Percentiles rank a stretch among this genome's conserved stretches.
phyloP scores from a whole-genome alignment of 495 filamentous ascomycete species.

The Aspergillus conjunctus region DNA sequence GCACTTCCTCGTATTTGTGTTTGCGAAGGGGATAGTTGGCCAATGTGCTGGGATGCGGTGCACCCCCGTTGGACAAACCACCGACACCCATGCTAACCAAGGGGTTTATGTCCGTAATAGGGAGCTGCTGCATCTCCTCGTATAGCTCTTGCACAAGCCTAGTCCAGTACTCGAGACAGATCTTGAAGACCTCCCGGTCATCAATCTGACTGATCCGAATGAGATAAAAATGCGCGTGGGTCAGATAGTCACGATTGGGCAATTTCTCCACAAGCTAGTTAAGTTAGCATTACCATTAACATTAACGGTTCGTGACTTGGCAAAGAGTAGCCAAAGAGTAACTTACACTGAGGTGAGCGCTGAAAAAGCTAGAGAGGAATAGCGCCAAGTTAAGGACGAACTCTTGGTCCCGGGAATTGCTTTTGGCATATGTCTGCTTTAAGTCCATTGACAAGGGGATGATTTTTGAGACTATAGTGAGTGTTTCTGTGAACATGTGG shows the following conservation, averaged over 20 bases:
- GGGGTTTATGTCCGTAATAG: constrained; percentile 87
- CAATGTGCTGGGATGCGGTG: constrained; percentile 78
- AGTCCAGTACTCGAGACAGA: constrained; percentile 98
- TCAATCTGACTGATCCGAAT: constrained; percentile 98
- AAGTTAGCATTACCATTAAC: neutral
- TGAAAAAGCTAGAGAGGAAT: constrained; percentile 95
- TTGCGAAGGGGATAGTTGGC: constrained; percentile 89
- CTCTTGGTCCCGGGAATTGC: constrained; percentile 92
- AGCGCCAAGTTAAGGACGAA: constrained; percentile 96
- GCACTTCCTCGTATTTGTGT: constrained; percentile 92
- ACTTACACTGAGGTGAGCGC: constrained; percentile 83
- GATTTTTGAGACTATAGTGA: constrained; percentile 85
- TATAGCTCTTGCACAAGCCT: constrained; percentile 98
- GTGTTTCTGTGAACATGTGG: constrained; percentile 94
- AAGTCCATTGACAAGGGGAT: constrained; percentile 88
- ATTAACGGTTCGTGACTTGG: constrained; percentile 14
- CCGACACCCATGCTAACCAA: constrained; percentile 75
- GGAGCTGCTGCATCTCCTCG: constrained; percentile 96
- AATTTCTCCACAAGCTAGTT: constrained; percentile 88
- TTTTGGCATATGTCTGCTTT: constrained; percentile 83
- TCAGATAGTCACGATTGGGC: constrained; percentile 90
- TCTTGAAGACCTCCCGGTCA: constrained; percentile 98
- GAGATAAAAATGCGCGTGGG: constrained; percentile 95
- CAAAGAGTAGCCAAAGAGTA: constrained; percentile 29
- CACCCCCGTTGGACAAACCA: constrained; percentile 73